Base-by-base conservation (phyloP, 257 asterid species). In the Parsonsia alboflavescens region DNA sequence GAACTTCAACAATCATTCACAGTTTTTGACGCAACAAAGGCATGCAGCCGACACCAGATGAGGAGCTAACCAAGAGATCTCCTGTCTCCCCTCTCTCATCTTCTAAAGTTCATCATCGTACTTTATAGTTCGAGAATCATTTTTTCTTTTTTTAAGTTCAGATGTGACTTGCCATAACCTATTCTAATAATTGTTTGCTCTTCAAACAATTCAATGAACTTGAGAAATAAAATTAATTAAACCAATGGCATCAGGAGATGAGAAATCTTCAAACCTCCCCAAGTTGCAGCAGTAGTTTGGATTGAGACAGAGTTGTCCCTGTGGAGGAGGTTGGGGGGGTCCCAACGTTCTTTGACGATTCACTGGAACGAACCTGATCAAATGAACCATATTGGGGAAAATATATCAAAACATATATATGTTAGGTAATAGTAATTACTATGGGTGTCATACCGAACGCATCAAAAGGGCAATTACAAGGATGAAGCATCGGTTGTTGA, bases 401-500 rank as follows among this genome's bases (percentile, higher is more conserved):
- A 68, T 52, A 66, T 65, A 28, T 52, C 58, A 26, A 33, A 7
- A 0, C 22, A 16, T 16, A 13, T 15, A 22, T 59, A 46, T 12
- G 76, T 65, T 72, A 58, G 81, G 76, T 24, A 39, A 8, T 30
- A 13, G 10, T 73, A 66, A 76, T 58, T 69, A 70, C n/a, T 21
- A 69, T 0, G 54, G 57, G 22, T 21, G 58, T 54, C 28, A 54
- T 30, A 39, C 7, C 41, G 26, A 54, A 59, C 69, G 82, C 44
- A 78, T 65, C 42, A 21, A 78, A 65, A 46, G 74, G 75, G 80
- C 72, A 81, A 75, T 36, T 36, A 59, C 70, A 75, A 78, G 72
- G 73, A 74, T 63, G 74, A 26, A 73, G 53, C 15, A 30, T 26
- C 58, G 56, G 63, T 41, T 42, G 67, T 39, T 63, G 63, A 74